Evolutionary conservation across 1,284 basidiomycete genomes (phyloP), one percentile per base, ranked within the genome.

Genomic region (Paramarasmius palmivorus): DNA sequence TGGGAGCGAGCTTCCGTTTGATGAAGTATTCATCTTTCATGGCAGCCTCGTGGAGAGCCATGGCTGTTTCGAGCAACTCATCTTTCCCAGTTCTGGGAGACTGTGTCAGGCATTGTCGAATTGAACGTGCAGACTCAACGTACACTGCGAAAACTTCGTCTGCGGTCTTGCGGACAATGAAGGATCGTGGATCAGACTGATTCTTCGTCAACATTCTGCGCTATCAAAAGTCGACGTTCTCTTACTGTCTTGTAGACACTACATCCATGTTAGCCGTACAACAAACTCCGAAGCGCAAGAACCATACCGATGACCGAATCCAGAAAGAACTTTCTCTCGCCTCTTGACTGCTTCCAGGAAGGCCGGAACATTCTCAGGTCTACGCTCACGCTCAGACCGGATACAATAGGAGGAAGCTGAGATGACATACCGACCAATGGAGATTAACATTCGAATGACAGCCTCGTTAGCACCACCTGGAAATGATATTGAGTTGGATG

Each of bases 1-100:
- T 92, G 2, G 90, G 90, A 12, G 87, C 88, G 15, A 91, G 73
- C 65, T 79, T 86, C 38, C 91, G 79, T 59, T 81, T 82, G 60
- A 88, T 77, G 61, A 93, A 93, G 69, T 92, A 95, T 35, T 93
- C 88, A 60, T 95, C 93, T 60, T 88, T 88, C 79, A 93, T 86
- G 1, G 92, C 92, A 6, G 86, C 84, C 61, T 93, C 90, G 61
- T 94, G 91, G 50, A 95, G 73, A 8, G 85, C 84, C 85, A 95
- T 92, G 0, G 93, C 92, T 9, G 91, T 94, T 57, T 93, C 87
- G 29, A 95, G 76, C 1, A 94, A 73, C 59, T 86, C 86, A 68
- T 93, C 91, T 58, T 81, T 83, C 1, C 92, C 93, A 0, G 90
- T 93, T 46, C 88, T 88, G 61, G 35, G 46, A 50, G 37, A 39